Percentiles rank a stretch among this genome's conserved stretches.
phyloP scores from a whole-genome alignment of 768 basidiomycete species.

The Trametes villosa region DNA sequence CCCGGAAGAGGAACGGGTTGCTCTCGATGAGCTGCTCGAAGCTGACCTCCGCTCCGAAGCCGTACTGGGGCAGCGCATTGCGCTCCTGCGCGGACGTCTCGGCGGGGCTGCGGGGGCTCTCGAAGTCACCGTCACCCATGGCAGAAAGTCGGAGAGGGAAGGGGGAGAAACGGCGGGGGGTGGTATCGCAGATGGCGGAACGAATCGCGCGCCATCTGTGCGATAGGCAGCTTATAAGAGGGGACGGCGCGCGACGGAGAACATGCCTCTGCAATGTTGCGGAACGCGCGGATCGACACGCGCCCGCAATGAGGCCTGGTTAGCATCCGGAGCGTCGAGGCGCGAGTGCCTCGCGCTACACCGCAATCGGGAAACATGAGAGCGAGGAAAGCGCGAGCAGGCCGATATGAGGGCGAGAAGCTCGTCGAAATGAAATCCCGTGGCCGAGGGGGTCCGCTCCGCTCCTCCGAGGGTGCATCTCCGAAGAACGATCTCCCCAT shows the following conservation, averaged over 20 bases:
- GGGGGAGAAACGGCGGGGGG: slow-evolving; percentile 1
- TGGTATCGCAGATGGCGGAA: slow-evolving; percentile 23
- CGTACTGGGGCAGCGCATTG: slow-evolving; percentile 65
- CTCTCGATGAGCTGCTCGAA: slow-evolving; percentile 63
- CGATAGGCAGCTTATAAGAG: slow-evolving; percentile 16
- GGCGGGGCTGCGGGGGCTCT: slow-evolving; percentile 9
- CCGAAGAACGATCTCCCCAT: background rate
- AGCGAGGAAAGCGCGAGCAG: slow-evolving; percentile 6
- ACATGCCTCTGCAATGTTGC: slow-evolving; percentile 23
- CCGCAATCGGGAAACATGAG: slow-evolving; percentile 1
- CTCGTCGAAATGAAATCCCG: slow-evolving; percentile 6
- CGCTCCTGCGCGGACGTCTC: slow-evolving; percentile 25
- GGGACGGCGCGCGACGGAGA: slow-evolving; percentile 1
- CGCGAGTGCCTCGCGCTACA: slow-evolving; percentile 14
- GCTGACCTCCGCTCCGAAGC: slow-evolving; percentile 64
- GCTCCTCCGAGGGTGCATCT: slow-evolving; percentile 14
- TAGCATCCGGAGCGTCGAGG: slow-evolving; percentile 19
- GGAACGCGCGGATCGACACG: slow-evolving; percentile 13
- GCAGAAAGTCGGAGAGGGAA: background rate
- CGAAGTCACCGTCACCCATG: slow-evolving; percentile 19
- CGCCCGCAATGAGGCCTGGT: slow-evolving; percentile 24
- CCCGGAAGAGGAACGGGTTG: slow-evolving; percentile 80
- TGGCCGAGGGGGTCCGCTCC: slow-evolving; percentile 2
- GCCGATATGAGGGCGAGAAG: slow-evolving; percentile 18
- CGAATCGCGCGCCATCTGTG: slow-evolving; percentile 14